phyloP scores from a whole-genome alignment of 176 grass and related monocot genomes.

The Cocos nucifera region DNA sequence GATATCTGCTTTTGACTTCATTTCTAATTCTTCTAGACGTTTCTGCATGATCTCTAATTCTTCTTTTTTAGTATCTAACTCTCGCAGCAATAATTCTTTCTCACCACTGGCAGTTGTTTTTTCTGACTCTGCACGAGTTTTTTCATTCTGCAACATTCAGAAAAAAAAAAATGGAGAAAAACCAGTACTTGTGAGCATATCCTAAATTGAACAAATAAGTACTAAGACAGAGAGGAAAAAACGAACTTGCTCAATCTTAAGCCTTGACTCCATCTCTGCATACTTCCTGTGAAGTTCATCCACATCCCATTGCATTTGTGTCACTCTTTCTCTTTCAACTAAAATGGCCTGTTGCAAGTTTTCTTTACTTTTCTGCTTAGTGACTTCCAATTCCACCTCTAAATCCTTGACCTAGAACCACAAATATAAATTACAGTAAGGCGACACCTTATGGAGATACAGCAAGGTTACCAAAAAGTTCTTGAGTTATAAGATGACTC shows the following conservation, averaged over 20 bases:
- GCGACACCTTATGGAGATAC: too few species aligned
- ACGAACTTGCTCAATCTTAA: conserved; percentile 58
- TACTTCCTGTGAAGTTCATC: conserved; percentile 87
- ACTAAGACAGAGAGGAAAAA: conserved; percentile 1
- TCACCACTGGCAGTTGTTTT: conserved; percentile 54
- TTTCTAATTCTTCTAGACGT: conserved; percentile 61
- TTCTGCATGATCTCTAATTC: conserved; percentile 62
- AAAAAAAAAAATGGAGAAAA: too few species aligned
- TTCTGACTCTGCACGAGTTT: conserved; percentile 56
- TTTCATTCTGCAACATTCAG: conserved; percentile 51
- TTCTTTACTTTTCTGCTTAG: conserved; percentile 78
- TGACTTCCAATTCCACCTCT: conserved; percentile 91
- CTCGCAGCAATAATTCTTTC: conserved; percentile 55
- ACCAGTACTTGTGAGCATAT: too few species aligned
- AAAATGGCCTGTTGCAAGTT: conserved; percentile 76
- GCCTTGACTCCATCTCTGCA: conserved; percentile 76
- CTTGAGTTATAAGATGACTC: too few species aligned
- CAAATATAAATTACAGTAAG: neutral
- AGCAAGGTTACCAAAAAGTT: too few species aligned
- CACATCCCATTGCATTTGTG: conserved; percentile 97
- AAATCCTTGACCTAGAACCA: conserved; percentile 88
- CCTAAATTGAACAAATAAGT: too few species aligned
- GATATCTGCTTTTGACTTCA: conserved; percentile 84
- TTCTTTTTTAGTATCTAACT: conserved; percentile 57
- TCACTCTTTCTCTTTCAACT: conserved; percentile 85